Evolutionary conservation across 163 green algal species (phyloP).

Genomic region (Botryococcus braunii): DNA sequence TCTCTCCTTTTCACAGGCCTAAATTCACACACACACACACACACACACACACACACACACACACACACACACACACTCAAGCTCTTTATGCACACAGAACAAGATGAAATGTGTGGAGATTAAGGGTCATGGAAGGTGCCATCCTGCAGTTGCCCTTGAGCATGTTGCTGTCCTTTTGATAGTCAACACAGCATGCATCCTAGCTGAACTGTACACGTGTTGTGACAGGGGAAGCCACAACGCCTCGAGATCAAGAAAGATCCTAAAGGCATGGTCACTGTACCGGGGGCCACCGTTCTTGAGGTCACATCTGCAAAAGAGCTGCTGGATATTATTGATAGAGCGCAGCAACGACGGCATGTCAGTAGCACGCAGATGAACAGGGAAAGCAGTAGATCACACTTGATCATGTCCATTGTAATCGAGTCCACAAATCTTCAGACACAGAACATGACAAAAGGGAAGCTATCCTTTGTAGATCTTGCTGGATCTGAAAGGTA

Average conservation of each 20-base stretch:
- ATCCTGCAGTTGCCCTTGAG: no score
- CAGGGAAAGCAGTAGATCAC: conserved; percentile 81
- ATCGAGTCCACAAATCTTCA: conserved; percentile 93
- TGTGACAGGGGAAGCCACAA: no score
- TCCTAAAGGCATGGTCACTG: conserved; percentile 84
- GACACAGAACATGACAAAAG: conserved; percentile 72
- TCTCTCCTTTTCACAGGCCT: no score
- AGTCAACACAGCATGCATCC: no score
- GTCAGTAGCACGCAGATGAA: conserved; percentile 84
- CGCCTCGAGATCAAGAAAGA: conserved; percentile 99
- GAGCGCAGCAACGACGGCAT: conserved; percentile 43
- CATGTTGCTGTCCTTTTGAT: no score
- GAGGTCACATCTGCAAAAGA: conserved; percentile 56
- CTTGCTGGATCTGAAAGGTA: conserved; percentile 88
- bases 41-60: no score
- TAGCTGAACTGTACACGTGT: no score
- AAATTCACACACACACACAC: no score
- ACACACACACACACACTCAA: no score
- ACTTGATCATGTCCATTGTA: conserved; percentile 91
- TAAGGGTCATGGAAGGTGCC: no score
- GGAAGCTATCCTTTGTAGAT: conserved; percentile 92
- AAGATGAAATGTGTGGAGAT: no score
- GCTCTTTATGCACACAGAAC: no score
- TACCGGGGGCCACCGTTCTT: conserved; percentile 68
- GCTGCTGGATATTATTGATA: conserved; percentile 59